These are phyloP conservation scores for Vanilla planifolia DNA, from an alignment of 106 monocot species.

Conservation along the genomic window DNA sequence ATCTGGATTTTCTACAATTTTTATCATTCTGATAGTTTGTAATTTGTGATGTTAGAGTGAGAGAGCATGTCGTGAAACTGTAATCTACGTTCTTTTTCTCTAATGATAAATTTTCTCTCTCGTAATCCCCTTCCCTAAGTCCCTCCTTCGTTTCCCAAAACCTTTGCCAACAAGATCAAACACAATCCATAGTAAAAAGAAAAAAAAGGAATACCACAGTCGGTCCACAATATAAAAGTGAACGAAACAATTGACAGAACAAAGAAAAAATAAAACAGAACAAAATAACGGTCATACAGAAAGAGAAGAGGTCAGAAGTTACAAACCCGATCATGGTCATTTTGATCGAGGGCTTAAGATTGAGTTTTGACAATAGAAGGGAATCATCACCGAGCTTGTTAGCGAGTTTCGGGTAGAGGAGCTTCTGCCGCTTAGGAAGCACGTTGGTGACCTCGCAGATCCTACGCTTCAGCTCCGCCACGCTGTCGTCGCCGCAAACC, in stretches of 20 bases:
- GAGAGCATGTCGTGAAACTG: too few species aligned
- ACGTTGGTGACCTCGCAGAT: slow-evolving; percentile 90
- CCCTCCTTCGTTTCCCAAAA: too few species aligned
- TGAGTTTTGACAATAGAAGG: slow-evolving; percentile 57
- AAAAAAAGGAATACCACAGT: background rate
- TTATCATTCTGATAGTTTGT: too few species aligned
- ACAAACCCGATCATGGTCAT: slow-evolving; percentile 93
- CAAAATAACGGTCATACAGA: background rate
- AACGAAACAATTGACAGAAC: background rate
- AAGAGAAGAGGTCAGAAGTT: background rate
- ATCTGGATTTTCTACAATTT: too few species aligned
- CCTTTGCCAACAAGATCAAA: too few species aligned
- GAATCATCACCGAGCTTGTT: slow-evolving; percentile 70
- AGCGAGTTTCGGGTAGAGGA: slow-evolving; percentile 84
- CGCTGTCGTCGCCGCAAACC: slow-evolving; percentile 86
- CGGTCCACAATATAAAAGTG: background rate
- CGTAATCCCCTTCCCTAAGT: too few species aligned
- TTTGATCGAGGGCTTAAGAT: slow-evolving; percentile 72
- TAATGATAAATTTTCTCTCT: too few species aligned
- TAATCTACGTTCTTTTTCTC: too few species aligned
- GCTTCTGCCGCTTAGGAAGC: slow-evolving; percentile 97
- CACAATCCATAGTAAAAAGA: background rate
- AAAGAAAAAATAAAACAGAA: background rate
- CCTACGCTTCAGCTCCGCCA: slow-evolving; percentile 82
- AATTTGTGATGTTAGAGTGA: too few species aligned